Percentiles rank a stretch among this genome's conserved stretches.
These are phyloP conservation scores for Corylus avellana DNA, from an alignment of 306 rosid species.

Conservation along the genomic window DNA sequence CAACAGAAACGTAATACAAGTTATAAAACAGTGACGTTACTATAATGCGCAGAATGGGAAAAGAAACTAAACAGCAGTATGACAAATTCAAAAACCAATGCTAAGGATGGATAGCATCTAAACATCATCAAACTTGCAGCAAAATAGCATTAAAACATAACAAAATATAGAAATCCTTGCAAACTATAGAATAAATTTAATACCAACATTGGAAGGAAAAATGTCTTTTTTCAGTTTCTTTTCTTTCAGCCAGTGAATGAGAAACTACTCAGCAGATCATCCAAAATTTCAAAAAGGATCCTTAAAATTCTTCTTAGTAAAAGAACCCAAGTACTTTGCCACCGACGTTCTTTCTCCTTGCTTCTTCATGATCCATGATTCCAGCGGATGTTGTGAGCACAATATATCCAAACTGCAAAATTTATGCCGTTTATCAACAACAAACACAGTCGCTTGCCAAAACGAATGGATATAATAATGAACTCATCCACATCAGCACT, in stretches of 20 bases:
- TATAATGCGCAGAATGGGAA: not conserved
- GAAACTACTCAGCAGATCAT: not conserved
- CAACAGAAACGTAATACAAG: not conserved
- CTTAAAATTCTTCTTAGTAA: constrained; percentile 30
- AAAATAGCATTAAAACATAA: not conserved
- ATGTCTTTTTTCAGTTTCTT: not conserved
- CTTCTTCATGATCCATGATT: constrained; percentile 65
- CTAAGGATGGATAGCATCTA: not conserved
- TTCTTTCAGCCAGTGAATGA: not conserved
- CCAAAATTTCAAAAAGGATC: not conserved
- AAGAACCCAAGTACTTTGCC: constrained; percentile 70
- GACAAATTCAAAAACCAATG: not conserved
- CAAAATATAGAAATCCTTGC: not conserved
- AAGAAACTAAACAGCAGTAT: not conserved
- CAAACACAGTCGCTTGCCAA: not conserved
- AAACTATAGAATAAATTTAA: not conserved
- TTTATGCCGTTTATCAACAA: not conserved
- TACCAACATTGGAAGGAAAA: not conserved
- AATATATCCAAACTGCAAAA: constrained; percentile 52
- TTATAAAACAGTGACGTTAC: not conserved
- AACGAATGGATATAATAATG: not conserved
- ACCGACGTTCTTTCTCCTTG: constrained; percentile 60
- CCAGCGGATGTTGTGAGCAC: constrained; percentile 62
- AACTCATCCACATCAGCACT: not conserved
- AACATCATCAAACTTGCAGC: not conserved